phyloP scores from a whole-genome alignment of 1,284 basidiomycete genomes.

The Porodaedalea pini region DNA sequence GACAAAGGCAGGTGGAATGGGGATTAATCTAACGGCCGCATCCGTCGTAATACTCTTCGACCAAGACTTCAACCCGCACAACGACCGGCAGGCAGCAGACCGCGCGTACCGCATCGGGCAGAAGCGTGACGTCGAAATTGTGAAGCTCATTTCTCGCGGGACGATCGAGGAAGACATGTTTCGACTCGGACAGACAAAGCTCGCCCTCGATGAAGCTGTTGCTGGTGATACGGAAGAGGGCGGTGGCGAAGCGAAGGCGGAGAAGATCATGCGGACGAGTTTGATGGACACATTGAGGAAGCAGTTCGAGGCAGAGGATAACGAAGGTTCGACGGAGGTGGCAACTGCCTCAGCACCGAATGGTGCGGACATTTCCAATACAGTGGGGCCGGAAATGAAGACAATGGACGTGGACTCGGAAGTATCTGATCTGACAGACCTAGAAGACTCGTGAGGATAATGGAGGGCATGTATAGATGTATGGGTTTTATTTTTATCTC shows the following conservation, averaged over 20 bases:
- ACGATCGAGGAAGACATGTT: constrained; percentile 98
- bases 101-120: constrained; percentile 98
- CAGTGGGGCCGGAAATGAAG: neutral
- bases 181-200: constrained; percentile 84
- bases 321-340: constrained; percentile 15
- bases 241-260: constrained; percentile 59
- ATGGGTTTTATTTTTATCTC: neutral
- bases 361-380: constrained; percentile 7
- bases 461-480: neutral
- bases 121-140: constrained; percentile 85
- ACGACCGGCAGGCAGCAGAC: constrained; percentile 95
- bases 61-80: constrained; percentile 94
- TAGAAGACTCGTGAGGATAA: constrained; percentile 10
- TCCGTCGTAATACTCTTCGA: constrained; percentile 96
- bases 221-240: constrained; percentile 69
- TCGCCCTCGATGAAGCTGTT: constrained; percentile 89
- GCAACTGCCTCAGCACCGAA: constrained; percentile 2
- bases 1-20: constrained; percentile 92
- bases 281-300: constrained; percentile 76
- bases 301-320: constrained; percentile 51
- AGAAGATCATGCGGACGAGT: constrained; percentile 77
- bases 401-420: constrained; percentile 12
- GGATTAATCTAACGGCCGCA: constrained; percentile 89
- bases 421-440: constrained; percentile 17
- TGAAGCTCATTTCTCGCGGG: constrained; percentile 89